Conservation (phyloP, 1,139 yeast genomes). For the Yamadazyma jaroonii region DNA sequence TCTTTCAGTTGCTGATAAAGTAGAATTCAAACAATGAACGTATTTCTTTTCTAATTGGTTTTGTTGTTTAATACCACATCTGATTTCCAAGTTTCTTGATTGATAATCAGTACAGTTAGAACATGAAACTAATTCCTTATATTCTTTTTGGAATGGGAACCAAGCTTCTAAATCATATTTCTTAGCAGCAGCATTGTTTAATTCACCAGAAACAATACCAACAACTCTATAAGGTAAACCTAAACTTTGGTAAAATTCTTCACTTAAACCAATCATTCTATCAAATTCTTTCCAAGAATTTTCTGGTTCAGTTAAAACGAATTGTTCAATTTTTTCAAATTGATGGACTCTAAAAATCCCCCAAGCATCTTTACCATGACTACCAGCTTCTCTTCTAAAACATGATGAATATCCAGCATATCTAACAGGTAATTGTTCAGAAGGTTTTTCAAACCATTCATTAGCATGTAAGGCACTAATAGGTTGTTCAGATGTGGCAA, state of each 20-base stretch:
- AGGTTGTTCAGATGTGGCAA: conserved; percentile 99
- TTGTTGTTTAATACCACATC: conserved; percentile 97
- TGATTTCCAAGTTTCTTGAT: conserved; percentile 95
- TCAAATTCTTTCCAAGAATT: conserved; percentile 98
- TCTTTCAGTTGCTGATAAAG: conserved; percentile 97
- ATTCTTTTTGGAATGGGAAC: conserved; percentile 99
- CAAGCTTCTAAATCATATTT: conserved; percentile 98
- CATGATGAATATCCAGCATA: conserved; percentile 98
- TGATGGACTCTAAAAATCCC: conserved; percentile 99
- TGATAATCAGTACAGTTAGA: conserved; percentile 99
- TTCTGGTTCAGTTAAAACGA: conserved; percentile 93
- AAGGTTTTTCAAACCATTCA: conserved; percentile 98
- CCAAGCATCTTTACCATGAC: conserved; percentile 99
- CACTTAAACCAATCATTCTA: conserved; percentile 86
- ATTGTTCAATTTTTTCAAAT: conserved; percentile 97
- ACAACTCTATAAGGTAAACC: conserved; percentile 96
- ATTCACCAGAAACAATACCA: conserved; percentile 97
- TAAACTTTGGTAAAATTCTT: conserved; percentile 89
- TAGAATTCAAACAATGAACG: conserved; percentile 97
- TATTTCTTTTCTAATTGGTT: conserved; percentile 96
- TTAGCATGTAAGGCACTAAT: conserved; percentile 96
- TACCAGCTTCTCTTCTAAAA: conserved; percentile 99
- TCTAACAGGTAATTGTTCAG: conserved; percentile 92
- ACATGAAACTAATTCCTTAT: conserved; percentile 96
- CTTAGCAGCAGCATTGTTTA: conserved; percentile 98